Evolutionary conservation across 495 filamentous ascomycete species (phyloP), one percentile per base, ranked within the genome.

Genomic region (Pyrenopolyporus hunteri): DNA sequence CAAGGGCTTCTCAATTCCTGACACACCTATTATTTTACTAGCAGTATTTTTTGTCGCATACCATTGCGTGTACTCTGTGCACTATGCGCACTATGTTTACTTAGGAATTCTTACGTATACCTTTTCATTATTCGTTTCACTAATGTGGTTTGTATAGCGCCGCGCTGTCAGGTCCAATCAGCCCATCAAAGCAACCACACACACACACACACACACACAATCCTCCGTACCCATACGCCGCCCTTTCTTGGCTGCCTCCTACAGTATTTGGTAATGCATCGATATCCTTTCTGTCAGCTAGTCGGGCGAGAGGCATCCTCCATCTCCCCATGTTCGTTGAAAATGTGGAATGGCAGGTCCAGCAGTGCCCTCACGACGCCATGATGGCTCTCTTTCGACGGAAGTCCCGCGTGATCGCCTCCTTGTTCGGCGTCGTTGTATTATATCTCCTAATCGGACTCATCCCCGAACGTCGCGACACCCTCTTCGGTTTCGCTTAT

Each of bases 401-500:
- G n/a, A 71, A 67, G 59, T 57, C 59, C 23, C 63, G 66, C 6
- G 45, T 72, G 36, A 19, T 36, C 28, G 58, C 44, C 44, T 35
- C 62, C 13, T 23, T 64, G 10, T n/a, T 61, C 9, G 6, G 66
- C 36, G 47, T 66, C 17, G 13, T 61, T 10, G 19, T 66, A 13
- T 28, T 72, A 17, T 70, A 70, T 57, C 67, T 72, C 7, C 51
- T 72, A 35, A 36, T 70, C 64, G 67, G 60, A 29, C 61, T 72
- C 31, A 40, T 71, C 11, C 69, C 67, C 46, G 67, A 70, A 14
- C 63, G 47, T n/a, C 49, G 29, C 60, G 55, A 70, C 20, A 64
- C 68, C 14, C 51, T 70, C 22, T 70, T 58, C 60, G 69, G 67
- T 43, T 66, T 67, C 59, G 59, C 57, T 20, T 79, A 71, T 36